A percentile compares a stretch with the other conserved stretches of the same genome.
These are phyloP conservation scores for Ascochyta viciae-villosae DNA, from an alignment of 2,329 filamentous ascomycete genomes.

Conservation along the genomic window DNA sequence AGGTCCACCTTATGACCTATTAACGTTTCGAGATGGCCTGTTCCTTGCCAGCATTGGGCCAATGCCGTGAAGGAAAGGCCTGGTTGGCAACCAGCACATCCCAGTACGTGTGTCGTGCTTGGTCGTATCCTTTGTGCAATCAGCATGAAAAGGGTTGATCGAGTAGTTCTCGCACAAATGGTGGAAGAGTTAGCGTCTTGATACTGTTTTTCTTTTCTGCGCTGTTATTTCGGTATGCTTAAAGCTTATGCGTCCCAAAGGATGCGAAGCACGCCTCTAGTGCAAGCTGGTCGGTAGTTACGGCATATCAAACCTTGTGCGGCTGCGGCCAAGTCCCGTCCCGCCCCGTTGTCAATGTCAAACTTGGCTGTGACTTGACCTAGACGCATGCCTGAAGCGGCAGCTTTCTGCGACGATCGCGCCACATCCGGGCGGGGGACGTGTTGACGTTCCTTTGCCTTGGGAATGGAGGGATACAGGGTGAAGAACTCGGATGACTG, in stretches of 20 bases:
- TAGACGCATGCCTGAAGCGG: not conserved
- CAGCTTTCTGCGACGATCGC: slow-evolving; percentile 4
- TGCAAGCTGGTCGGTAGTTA: not conserved
- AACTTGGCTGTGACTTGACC: slow-evolving; percentile 8
- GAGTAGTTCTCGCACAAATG: not conserved
- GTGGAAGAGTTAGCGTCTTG: not conserved
- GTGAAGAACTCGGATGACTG: slow-evolving; percentile 2
- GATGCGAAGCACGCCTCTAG: not conserved
- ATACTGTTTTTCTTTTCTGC: not conserved
- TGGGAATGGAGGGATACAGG: slow-evolving; percentile 13
- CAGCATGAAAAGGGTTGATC: not conserved
- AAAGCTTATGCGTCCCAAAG: slow-evolving; percentile 1
- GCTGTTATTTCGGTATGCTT: not conserved
- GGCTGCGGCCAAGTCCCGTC: not conserved
- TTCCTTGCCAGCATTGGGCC: not conserved
- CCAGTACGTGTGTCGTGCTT: slow-evolving; percentile 10
- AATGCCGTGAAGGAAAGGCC: not conserved
- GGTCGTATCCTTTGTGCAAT: not conserved
- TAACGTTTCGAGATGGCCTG: slow-evolving; percentile 13
- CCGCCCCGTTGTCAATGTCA: slow-evolving; percentile 15
- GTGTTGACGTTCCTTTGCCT: slow-evolving; percentile 8
- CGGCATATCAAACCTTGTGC: slow-evolving; percentile 2
- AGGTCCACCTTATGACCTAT: slow-evolving; percentile 11
- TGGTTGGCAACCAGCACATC: slow-evolving; percentile 5
- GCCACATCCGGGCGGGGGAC: slow-evolving; percentile 1